Evolutionary conservation across 1,139 yeast genomes (phyloP).

Genomic region (Yamadazyma blattariae): DNA sequence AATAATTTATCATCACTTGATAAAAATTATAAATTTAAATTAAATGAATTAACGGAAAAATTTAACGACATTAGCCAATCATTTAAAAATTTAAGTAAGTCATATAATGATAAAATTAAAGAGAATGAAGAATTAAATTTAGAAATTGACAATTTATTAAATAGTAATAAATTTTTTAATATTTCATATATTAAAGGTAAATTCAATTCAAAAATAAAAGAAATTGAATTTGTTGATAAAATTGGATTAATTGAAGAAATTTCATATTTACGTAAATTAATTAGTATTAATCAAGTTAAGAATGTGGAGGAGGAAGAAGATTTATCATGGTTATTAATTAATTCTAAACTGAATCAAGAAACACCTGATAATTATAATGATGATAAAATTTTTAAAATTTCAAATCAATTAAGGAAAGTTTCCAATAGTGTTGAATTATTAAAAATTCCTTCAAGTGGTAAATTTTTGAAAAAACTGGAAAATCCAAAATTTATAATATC

Average conservation of each 20-base stretch:
- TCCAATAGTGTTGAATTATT: constrained; percentile 12
- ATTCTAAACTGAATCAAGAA: constrained; percentile 3
- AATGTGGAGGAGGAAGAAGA: constrained; percentile 3
- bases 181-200: constrained; percentile 15
- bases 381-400: constrained; percentile 8
- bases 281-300: neutral
- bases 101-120: constrained; percentile 6
- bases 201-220: constrained; percentile 17
- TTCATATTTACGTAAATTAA: constrained; percentile 27
- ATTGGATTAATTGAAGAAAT: constrained; percentile 37
- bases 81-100: constrained; percentile 4
- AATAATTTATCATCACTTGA: constrained; percentile 35
- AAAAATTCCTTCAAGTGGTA: constrained; percentile 9
- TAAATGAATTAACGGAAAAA: constrained; percentile 17
- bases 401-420: constrained; percentile 16
- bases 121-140: constrained; percentile 8
- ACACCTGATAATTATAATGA: no score
- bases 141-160: constrained; percentile 9
- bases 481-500: constrained; percentile 16
- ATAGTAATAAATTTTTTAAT: constrained; percentile 13
- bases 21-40: constrained; percentile 19
- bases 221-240: constrained; percentile 29
- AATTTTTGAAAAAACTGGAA: constrained; percentile 13
- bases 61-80: constrained; percentile 18
- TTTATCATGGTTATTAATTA: constrained; percentile 20